Evolutionary conservation across 106 monocot species (phyloP).

Genomic region (Apostasia ramifera): DNA sequence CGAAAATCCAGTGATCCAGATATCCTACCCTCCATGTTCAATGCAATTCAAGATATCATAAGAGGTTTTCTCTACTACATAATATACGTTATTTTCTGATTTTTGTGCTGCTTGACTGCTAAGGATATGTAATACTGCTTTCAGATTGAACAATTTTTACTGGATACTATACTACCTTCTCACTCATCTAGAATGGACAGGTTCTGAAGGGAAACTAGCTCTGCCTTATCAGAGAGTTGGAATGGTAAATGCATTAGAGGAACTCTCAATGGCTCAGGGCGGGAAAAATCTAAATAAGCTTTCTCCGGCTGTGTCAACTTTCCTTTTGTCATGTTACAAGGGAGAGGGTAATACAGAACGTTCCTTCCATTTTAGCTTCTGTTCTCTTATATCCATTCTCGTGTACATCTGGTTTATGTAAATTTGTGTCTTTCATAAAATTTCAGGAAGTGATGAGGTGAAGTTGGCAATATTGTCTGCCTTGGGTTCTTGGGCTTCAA

Average conservation of each 20-base stretch:
- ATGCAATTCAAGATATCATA: conserved; percentile 55
- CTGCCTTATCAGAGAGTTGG: conserved; percentile 86
- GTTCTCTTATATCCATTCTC: neutral
- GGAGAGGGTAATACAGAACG: conserved; percentile 52
- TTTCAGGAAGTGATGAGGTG: conserved; percentile 88
- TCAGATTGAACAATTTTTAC: neutral
- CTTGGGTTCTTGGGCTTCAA: conserved; percentile 66
- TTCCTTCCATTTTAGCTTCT: neutral
- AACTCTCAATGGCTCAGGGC: conserved; percentile 61
- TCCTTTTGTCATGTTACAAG: conserved; percentile 80
- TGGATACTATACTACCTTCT: neutral
- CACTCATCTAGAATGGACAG: conserved; percentile 24
- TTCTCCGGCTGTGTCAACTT: conserved; percentile 46
- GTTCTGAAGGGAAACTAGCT: conserved; percentile 88
- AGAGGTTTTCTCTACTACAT: conserved; percentile 42
- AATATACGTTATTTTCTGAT: neutral
- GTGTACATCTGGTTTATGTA: neutral
- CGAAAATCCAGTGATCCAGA: conserved; percentile 91
- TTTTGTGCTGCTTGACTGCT: neutral
- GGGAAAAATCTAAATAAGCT: conserved; percentile 63
- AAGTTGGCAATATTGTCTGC: conserved; percentile 76
- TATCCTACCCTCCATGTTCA: conserved; percentile 55
- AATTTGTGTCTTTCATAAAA: conserved; percentile 4
- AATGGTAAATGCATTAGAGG: conserved; percentile 73
- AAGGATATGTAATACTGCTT: neutral